These are phyloP conservation scores for Lactarius sanguifluus DNA, from an alignment of 768 basidiomycete genomes.

Conservation along the genomic window DNA sequence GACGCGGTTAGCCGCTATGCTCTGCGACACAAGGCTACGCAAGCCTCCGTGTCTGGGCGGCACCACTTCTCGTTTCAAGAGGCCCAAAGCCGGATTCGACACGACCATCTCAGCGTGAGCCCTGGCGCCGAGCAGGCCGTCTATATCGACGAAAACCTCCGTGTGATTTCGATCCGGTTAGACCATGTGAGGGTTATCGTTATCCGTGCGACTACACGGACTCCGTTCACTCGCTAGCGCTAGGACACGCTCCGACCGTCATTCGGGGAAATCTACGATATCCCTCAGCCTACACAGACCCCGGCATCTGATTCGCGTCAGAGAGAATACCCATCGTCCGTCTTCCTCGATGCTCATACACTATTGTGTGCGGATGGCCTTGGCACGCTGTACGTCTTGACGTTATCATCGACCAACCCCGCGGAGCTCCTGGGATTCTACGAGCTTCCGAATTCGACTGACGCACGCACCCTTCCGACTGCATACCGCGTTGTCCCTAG, in stretches of 20 bases:
- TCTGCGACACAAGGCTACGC: slow-evolving; percentile 48
- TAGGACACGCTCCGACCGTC: slow-evolving; percentile 54
- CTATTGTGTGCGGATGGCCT: slow-evolving; percentile 68
- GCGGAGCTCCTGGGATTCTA: slow-evolving; percentile 54
- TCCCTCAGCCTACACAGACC: slow-evolving; percentile 54
- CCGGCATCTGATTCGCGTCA: slow-evolving; percentile 44
- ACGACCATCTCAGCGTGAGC: slow-evolving; percentile 72
- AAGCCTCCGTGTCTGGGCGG: slow-evolving; percentile 58
- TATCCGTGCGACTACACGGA: slow-evolving; percentile 17
- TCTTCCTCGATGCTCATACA: slow-evolving; percentile 50
- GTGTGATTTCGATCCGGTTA: slow-evolving; percentile 59
- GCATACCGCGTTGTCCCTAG: slow-evolving; percentile 42
- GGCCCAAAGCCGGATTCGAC: slow-evolving; percentile 78
- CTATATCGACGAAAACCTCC: slow-evolving; percentile 67
- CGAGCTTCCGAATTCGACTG: slow-evolving; percentile 42
- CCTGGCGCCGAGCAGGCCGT: slow-evolving; percentile 47
- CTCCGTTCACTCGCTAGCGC: slow-evolving; percentile 33
- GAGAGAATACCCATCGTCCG: slow-evolving; percentile 73
- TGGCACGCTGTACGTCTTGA: slow-evolving; percentile 64
- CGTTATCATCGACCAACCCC: slow-evolving; percentile 40
- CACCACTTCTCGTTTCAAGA: slow-evolving; percentile 73
- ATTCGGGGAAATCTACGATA: slow-evolving; percentile 57
- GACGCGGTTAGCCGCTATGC: slow-evolving; percentile 49
- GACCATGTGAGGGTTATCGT: slow-evolving; percentile 48
- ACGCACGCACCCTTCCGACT: slow-evolving; percentile 44